phyloP scores from a whole-genome alignment of 2,329 filamentous ascomycete genomes.

The Aspergillus hiratsukae region DNA sequence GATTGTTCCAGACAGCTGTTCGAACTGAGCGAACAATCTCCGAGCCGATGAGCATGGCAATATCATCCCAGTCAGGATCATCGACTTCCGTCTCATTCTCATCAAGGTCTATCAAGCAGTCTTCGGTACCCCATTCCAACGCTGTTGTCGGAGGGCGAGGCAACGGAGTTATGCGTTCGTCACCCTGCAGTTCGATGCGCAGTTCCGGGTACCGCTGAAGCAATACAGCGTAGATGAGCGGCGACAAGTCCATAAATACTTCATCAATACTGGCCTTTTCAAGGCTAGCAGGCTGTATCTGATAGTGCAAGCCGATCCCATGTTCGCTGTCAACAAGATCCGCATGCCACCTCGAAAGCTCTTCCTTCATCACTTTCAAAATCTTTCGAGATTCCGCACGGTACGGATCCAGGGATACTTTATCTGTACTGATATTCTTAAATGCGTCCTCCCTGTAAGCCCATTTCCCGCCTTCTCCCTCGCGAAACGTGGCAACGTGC shows the following conservation, averaged over 20 bases:
- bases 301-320: slow-evolving; percentile 6
- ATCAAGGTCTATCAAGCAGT: slow-evolving; percentile 77
- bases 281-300: slow-evolving; percentile 51
- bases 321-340: slow-evolving; percentile 15
- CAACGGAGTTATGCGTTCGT: slow-evolving; percentile 54
- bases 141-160: slow-evolving; percentile 69
- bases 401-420: slow-evolving; percentile 92
- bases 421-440: slow-evolving; percentile 77
- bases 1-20: slow-evolving; percentile 59
- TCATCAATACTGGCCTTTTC: slow-evolving; percentile 97
- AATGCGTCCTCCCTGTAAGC: slow-evolving; percentile 79
- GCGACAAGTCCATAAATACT: slow-evolving; percentile 87
- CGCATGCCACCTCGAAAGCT: slow-evolving; percentile 50
- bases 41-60: slow-evolving; percentile 78
- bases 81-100: slow-evolving; percentile 66
- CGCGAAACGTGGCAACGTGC: slow-evolving; percentile 92
- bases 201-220: slow-evolving; percentile 74
- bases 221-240: slow-evolving; percentile 71
- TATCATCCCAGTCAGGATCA: slow-evolving; percentile 94
- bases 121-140: slow-evolving; percentile 71
- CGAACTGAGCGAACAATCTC: slow-evolving; percentile 81
- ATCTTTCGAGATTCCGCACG: slow-evolving; percentile 80
- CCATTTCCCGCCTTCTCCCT: slow-evolving; percentile 81
- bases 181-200: slow-evolving; percentile 50
- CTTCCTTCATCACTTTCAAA: slow-evolving; percentile 69